A percentile compares a stretch with the other conserved stretches of the same genome.
Evolutionary conservation across 1,284 basidiomycete genomes (phyloP).

Genomic region (Anthracocystis panici-leucophaei): DNA sequence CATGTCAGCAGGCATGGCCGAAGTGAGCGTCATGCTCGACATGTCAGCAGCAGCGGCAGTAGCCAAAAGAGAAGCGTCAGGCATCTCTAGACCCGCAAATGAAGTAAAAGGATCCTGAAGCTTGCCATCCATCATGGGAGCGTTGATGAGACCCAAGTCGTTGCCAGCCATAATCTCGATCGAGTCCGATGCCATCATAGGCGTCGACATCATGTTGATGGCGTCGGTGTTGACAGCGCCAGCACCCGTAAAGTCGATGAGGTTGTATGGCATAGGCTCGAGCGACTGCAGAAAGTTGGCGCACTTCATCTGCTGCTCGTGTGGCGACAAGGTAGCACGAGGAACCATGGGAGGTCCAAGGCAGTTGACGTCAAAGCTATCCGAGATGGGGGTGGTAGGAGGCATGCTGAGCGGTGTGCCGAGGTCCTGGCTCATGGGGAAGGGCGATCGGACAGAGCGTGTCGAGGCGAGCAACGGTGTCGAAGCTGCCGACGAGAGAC

Average conservation of each 20-base stretch:
- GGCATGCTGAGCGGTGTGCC: slow-evolving; percentile 52
- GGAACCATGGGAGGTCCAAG: slow-evolving; percentile 51
- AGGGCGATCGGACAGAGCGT: slow-evolving; percentile 40
- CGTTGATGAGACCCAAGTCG: slow-evolving; percentile 52
- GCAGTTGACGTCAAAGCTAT: slow-evolving; percentile 49
- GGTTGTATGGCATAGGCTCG: slow-evolving; percentile 45
- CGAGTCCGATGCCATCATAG: slow-evolving; percentile 37
- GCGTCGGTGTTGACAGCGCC: slow-evolving; percentile 17
- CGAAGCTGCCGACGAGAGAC: slow-evolving; percentile 47
- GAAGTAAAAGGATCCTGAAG: slow-evolving; percentile 41
- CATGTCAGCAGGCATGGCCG: slow-evolving; percentile 44
- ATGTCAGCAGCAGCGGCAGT: slow-evolving; percentile 34
- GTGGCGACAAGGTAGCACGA: slow-evolving; percentile 34
- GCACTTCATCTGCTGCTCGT: slow-evolving; percentile 54
- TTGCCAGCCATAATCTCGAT: slow-evolving; percentile 46
- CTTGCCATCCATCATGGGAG: slow-evolving; percentile 36
- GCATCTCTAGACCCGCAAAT: slow-evolving; percentile 32
- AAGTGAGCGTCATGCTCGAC: slow-evolving; percentile 38
- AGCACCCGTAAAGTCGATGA: slow-evolving; percentile 40
- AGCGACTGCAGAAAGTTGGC: slow-evolving; percentile 53
- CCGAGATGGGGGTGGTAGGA: slow-evolving; percentile 49
- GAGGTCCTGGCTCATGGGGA: slow-evolving; percentile 46
- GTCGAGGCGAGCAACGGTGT: slow-evolving; percentile 47
- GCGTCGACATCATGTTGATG: slow-evolving; percentile 24
- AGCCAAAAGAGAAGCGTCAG: slow-evolving; percentile 34